Conservation (phyloP, 2,329 filamentous ascomycete species). For the Dissoconium aciculare region DNA sequence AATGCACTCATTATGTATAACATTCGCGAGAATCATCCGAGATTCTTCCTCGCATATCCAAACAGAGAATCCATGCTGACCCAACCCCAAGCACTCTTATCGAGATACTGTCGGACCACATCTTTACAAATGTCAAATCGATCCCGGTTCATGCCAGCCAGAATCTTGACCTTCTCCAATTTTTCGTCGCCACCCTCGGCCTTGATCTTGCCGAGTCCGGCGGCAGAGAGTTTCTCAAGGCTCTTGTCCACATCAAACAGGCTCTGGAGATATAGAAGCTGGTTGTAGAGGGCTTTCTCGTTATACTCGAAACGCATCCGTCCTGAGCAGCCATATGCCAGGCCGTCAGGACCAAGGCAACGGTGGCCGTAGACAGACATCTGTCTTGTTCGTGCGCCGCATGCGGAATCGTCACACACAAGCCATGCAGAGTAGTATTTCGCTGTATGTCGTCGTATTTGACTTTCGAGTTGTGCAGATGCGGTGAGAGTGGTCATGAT, state of each 20-base stretch:
- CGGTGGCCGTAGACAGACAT: slow-evolving; percentile 85
- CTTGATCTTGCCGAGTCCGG: slow-evolving; percentile 16
- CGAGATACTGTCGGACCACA: slow-evolving; percentile 47
- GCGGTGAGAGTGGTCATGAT: slow-evolving; percentile 56
- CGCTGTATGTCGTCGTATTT: slow-evolving; percentile 62
- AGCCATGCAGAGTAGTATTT: slow-evolving; percentile 90
- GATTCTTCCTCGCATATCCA: slow-evolving; percentile 1
- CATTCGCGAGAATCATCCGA: not conserved
- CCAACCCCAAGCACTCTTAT: slow-evolving; percentile 26
- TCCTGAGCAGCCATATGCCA: slow-evolving; percentile 70
- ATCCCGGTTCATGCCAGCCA: slow-evolving; percentile 69
- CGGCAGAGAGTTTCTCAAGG: slow-evolving; percentile 29
- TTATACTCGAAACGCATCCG: slow-evolving; percentile 76
- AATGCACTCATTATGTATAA: too few species aligned
- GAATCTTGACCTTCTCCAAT: slow-evolving; percentile 45
- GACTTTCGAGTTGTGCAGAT: slow-evolving; percentile 72
- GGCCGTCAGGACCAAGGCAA: slow-evolving; percentile 74
- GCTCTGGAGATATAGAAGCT: slow-evolving; percentile 71
- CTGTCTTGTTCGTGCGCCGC: slow-evolving; percentile 73
- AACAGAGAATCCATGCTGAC: slow-evolving; percentile 36
- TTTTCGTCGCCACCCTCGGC: slow-evolving; percentile 38
- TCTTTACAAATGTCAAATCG: slow-evolving; percentile 63
- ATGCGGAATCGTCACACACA: slow-evolving; percentile 76
- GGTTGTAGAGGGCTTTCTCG: slow-evolving; percentile 88
- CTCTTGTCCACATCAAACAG: slow-evolving; percentile 86